Evolutionary conservation across 2,329 filamentous ascomycete genomes (phyloP).

Genomic region (Lasiodiplodia sp.): DNA sequence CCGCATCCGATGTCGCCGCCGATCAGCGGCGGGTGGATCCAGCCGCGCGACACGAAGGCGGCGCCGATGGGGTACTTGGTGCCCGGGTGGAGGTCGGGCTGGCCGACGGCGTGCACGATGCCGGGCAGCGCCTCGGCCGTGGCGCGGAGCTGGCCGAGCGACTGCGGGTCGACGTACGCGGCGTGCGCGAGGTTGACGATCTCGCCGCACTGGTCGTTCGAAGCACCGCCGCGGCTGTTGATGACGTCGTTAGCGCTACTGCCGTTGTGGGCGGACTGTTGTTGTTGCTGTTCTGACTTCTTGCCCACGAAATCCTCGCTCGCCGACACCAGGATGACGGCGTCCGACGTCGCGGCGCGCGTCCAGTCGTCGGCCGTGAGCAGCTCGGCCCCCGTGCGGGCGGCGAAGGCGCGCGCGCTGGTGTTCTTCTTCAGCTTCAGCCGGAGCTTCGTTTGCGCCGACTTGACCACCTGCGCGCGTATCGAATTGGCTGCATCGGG

Average conservation of each 20-base stretch:
- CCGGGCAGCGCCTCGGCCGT: conserved; percentile 45
- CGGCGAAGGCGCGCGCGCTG: conserved; percentile 38
- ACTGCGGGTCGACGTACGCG: conserved; percentile 40
- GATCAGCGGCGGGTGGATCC: conserved; percentile 49
- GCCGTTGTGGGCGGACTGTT: conserved; percentile 21
- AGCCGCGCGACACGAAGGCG: conserved; percentile 44
- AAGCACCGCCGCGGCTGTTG: not conserved
- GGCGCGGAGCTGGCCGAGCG: conserved; percentile 42
- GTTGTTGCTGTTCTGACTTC: conserved; percentile 30
- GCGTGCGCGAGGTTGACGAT: conserved; percentile 39
- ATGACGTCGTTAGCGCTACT: too few species aligned
- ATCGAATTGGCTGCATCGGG: conserved; percentile 36
- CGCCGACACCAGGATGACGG: conserved; percentile 38
- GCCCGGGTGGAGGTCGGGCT: conserved; percentile 49
- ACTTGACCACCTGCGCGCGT: conserved; percentile 39
- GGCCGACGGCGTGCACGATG: conserved; percentile 44
- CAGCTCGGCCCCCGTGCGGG: conserved; percentile 40
- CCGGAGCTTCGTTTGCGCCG: conserved; percentile 42
- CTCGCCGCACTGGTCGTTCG: conserved; percentile 34
- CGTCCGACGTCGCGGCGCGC: conserved; percentile 37
- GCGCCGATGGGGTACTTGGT: conserved; percentile 49
- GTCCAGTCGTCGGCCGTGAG: conserved; percentile 40
- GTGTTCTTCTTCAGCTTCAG: conserved; percentile 38
- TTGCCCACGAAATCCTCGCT: conserved; percentile 45
- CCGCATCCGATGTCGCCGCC: conserved; percentile 51